Percentiles rank a stretch among this genome's conserved stretches.
phyloP scores from a whole-genome alignment of 2,329 filamentous ascomycete genomes.

The Sporothrix pallida region DNA sequence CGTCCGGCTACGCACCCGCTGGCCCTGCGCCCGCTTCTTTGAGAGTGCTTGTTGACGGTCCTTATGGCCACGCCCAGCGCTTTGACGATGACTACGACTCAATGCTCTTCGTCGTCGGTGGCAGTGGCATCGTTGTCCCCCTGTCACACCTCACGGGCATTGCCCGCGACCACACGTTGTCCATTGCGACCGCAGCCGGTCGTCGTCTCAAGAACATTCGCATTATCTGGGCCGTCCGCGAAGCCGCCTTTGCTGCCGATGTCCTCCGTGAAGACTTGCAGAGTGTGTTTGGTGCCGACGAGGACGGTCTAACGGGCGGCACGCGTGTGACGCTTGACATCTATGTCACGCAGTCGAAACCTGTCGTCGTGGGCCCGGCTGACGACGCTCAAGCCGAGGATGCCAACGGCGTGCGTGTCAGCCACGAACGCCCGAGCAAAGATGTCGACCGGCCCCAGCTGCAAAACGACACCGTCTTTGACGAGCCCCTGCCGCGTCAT shows the following conservation, averaged over 20 bases:
- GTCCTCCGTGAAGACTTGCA: slow-evolving; percentile 32
- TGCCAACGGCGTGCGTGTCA: not conserved
- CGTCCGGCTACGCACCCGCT: not conserved
- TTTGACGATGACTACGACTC: slow-evolving; percentile 32
- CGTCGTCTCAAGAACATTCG: slow-evolving; percentile 29
- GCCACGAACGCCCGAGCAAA: not conserved
- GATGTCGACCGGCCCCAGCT: not conserved
- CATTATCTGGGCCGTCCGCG: slow-evolving; percentile 39
- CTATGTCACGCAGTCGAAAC: slow-evolving; percentile 32
- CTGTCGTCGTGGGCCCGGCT: not conserved
- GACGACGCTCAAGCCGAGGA: not conserved
- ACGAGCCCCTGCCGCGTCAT: slow-evolving; percentile 32
- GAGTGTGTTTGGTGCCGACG: slow-evolving; percentile 18
- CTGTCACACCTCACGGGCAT: slow-evolving; percentile 36
- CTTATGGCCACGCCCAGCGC: slow-evolving; percentile 35
- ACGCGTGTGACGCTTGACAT: slow-evolving; percentile 33
- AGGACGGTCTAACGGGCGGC: not conserved
- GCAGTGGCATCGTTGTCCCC: slow-evolving; percentile 38
- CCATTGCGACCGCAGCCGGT: not conserved
- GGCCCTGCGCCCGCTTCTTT: not conserved
- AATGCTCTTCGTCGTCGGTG: slow-evolving; percentile 37
- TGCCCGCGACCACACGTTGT: slow-evolving; percentile 26
- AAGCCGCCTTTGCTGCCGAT: slow-evolving; percentile 34
- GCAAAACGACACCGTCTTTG: not conserved
- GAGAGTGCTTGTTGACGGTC: slow-evolving; percentile 37